Evolutionary conservation across 331 rosid genomes (phyloP), one percentile per base, ranked within the genome.

Genomic region (Spiraea crenata): DNA sequence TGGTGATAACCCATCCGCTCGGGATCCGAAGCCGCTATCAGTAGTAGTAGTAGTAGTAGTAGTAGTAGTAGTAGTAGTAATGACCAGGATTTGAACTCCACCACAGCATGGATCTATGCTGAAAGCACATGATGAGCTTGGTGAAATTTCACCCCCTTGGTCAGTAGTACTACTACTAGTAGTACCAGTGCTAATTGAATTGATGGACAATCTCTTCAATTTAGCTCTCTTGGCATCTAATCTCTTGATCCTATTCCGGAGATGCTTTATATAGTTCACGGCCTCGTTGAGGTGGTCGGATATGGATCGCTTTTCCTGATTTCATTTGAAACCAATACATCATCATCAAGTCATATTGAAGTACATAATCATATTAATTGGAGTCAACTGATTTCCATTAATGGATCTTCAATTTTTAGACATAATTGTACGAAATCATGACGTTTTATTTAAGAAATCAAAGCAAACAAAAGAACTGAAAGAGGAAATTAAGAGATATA

Each of bases 261-360:
- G 73, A 44, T 81, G 81, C 19, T 87, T 86, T 75, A 92, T 87
- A 65, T 89, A 89, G 51, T 74, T 84, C 74, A 73, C 88, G 40
- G 92, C 85, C 84, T 83, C 92, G 45, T 78, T 80, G 74, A 85
- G 77, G 67, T 86, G 89, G 70, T 92, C 98, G 5, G 88, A 88
- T 37, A 77, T 77, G 38, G 96, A 84, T 64, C 98, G 95, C 80
- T 88, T 92, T 67, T 95, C 96, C 98, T 92, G 81, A 56, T 35
- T 7, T 8, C 15, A 20, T 42, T 17, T 34, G 57, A 48, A 47
- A 38, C 10, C 49, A 57, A 52, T 40, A 7, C 34, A 19, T 57
- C 14, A n/a, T 8, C 15, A 49, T 44, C 15, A 69, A 57, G 47
- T 41, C 31, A 41, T 45, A n/a, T n/a, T n/a, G n/a, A n/a, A n/a